Evolutionary conservation across 768 basidiomycete genomes (phyloP), one percentile per base, ranked within the genome.

Genomic region (Rhizopogon sp.): DNA sequence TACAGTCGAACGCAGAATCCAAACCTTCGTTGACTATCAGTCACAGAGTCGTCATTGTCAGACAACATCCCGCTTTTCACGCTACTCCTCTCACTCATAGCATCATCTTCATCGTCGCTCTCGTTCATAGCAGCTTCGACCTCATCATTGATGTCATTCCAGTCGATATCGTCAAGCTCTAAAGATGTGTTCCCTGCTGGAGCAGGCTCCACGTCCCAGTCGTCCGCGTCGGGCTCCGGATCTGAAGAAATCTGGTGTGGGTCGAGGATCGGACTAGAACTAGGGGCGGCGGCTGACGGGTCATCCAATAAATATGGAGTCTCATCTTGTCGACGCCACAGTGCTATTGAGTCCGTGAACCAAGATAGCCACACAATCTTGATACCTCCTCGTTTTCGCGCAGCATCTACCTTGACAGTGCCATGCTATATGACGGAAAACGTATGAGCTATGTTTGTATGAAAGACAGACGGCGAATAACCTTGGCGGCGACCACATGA

Each of bases 401-500:
- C 93, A 52, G 79, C 75, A 65, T 93, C 87, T 1, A 96, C 93
- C 72, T 99, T 99, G 60, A 88, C 87, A 0, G 96, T 98, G 35
- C 91, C 90, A 57, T 83, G 83, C 91, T 95, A 64, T 28, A 45
- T 31, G 43, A 40, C 46, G 33, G 41, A 37, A 22, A 41, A 22
- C 9, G 53, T 28, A 60, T 49, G 33, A 51, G 40, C 47, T 39
- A 54, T 56, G 56, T 39, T 52, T 52, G 45, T 52, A 4, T 20
- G 22, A 41, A 39, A 41, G 10, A 52, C 43, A n/a, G 16, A 13
- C 6, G 54, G 39, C 40, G 39, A 61, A 68, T 55, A 57, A 91
- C 90, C 79, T 93, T 92, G 8, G 87, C 90, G 20, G 93, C 89
- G 20, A 99, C 92, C 39, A 98, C 87, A 62, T 99, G 97, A 0